A percentile compares a stretch with the other conserved stretches of the same genome.
phyloP scores from a whole-genome alignment of 768 basidiomycete species.

The Boletellus emodensis region DNA sequence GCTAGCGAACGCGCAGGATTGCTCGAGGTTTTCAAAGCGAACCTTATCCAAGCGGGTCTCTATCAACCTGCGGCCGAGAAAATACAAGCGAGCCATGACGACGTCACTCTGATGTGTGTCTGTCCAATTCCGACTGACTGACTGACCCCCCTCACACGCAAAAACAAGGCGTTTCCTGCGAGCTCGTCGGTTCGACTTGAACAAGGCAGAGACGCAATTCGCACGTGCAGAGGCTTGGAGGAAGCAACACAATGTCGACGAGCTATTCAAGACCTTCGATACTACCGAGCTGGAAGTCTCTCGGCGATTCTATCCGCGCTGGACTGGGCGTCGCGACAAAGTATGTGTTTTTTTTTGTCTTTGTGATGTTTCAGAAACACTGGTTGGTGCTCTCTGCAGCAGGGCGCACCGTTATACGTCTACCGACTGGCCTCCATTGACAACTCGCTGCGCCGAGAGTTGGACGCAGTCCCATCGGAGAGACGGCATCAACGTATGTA shows the following conservation, averaged over 20 bases:
- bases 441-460: conserved; percentile 50
- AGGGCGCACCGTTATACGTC: conserved; percentile 72
- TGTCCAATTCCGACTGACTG: not conserved
- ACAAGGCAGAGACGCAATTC: conserved; percentile 69
- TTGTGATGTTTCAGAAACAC: not conserved
- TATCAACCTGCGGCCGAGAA: conserved; percentile 40
- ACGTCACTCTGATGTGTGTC: conserved; percentile 61
- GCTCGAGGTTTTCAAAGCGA: conserved; percentile 50
- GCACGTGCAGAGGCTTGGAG: conserved; percentile 66
- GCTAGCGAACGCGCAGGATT: conserved; percentile 2
- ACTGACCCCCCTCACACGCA: too few species aligned
- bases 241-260: conserved; percentile 52
- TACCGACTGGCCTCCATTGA: conserved; percentile 65
- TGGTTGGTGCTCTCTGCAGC: conserved; percentile 31
- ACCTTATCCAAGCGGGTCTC: conserved; percentile 46
- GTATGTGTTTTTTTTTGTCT: conserved; percentile 33
- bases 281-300: conserved; percentile 55
- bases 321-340: conserved; percentile 78
- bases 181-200: conserved; percentile 65
- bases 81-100: conserved; percentile 51
- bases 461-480: conserved; percentile 49
- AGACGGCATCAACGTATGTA: conserved; percentile 70
- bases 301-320: conserved; percentile 69
- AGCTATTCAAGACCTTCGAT: conserved; percentile 59
- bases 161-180: conserved; percentile 71